These are phyloP conservation scores for Helichrysum umbraculigerum DNA, from an alignment of 129 eudicot genomes.

Conservation along the genomic window DNA sequence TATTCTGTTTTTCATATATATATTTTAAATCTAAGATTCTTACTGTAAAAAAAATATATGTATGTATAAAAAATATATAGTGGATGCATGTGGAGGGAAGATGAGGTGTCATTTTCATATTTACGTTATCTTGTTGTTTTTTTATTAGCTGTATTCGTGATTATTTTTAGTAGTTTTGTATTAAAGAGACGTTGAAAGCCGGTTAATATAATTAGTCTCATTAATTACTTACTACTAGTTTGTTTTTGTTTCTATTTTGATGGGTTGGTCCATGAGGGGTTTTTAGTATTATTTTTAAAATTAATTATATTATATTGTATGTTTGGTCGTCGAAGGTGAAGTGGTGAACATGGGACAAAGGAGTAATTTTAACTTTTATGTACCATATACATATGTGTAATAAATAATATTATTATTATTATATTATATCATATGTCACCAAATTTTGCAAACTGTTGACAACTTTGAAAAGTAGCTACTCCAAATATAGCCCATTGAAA, in stretches of 20 bases:
- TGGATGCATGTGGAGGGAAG: constrained; percentile 25
- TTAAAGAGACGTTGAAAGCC: not conserved
- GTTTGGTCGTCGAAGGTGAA: constrained; percentile 10
- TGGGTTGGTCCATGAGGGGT: not conserved
- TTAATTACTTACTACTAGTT: not conserved
- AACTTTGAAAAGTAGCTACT: not conserved
- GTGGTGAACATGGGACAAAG: no score
- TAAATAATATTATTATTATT: no score
- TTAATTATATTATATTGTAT: not conserved
- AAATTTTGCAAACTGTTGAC: not conserved
- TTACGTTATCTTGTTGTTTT: constrained; percentile 21
- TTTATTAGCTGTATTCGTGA: not conserved
- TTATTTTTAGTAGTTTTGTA: not conserved
- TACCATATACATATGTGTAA: not conserved
- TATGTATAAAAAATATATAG: not conserved
- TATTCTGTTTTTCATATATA: constrained; percentile 5
- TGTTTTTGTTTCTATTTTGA: not conserved
- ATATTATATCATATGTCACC: not conserved
- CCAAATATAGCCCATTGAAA: not conserved
- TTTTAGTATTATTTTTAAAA: not conserved
- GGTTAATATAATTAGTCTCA: not conserved
- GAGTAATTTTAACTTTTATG: not conserved
- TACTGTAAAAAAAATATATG: not conserved
- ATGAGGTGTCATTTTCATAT: constrained; percentile 29
- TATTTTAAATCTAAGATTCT: not conserved